Evolutionary conservation across 805 yeast genomes (phyloP), one percentile per base, ranked within the genome.

Genomic region (Candida yuanshanica): DNA sequence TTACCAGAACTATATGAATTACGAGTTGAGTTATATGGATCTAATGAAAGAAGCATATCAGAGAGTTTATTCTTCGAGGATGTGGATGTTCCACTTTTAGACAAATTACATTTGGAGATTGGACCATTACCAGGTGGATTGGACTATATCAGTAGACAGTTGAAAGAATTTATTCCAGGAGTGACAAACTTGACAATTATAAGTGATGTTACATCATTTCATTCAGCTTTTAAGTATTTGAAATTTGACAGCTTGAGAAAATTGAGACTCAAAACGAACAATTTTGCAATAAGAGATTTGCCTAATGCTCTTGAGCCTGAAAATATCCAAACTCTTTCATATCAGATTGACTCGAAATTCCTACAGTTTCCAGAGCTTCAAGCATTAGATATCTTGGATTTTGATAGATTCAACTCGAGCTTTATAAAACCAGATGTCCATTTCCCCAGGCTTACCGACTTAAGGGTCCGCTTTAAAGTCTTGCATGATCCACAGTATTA

Each of bases 1-100:
- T 13, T 52, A 2, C 58, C 59, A 11, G 24, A 22, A 0, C 20
- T 55, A 21, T 23, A 36, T 6, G 33, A 18, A 2, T 21, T 55
- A 3, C 18, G 38, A 2, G 25, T 55, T 3, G 43, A 44, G 8
- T n/a, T 55, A 2, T 48, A 47, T 47, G 55, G 54, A 0, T 47
- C 56, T 4, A 37, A 29, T 26, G 50, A 47, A 18, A 34, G 58
- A 21, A 42, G 36, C 4, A 45, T 51, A 14, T 17, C 38, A 3
- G 42, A 48, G 22, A 47, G 47, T 2, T 10, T 53, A 5, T 35
- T 34, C n/a, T 42, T 51, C 20, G 39, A 45, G 11, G 40, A 46
- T 3, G 26, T 53, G 5, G 3, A 32, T 4, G 37, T 43, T 9
- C 44, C 48, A 1, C 13, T 10, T 11, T 25, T 46, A 27, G 11